Evolutionary conservation across 1,284 basidiomycete species (phyloP).

Genomic region (Leccinum subrobustum): DNA sequence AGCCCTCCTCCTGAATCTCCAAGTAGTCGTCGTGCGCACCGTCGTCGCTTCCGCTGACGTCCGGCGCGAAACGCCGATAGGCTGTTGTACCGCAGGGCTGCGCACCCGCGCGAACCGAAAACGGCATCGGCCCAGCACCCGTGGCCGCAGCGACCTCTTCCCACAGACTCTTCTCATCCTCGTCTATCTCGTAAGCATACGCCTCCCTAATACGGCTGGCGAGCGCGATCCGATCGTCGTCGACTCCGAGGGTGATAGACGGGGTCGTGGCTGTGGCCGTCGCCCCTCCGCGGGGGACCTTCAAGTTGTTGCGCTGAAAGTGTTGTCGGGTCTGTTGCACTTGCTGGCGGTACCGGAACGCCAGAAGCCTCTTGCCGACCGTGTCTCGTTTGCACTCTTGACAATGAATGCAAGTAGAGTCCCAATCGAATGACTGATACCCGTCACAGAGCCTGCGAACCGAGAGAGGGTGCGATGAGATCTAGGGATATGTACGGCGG

Average conservation of each 20-base stretch:
- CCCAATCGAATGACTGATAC: conserved; percentile 19
- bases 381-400: conserved; percentile 29
- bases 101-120: conserved; percentile 15
- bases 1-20: conserved; percentile 19
- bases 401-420: conserved; percentile 27
- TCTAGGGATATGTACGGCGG: not conserved
- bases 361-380: conserved; percentile 26
- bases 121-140: conserved; percentile 8
- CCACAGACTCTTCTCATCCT: conserved; percentile 32
- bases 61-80: conserved; percentile 5
- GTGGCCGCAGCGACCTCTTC: conserved; percentile 29
- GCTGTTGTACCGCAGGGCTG: conserved; percentile 4
- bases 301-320: not conserved
- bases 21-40: conserved; percentile 3
- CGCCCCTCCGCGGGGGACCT: not conserved
- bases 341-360: conserved; percentile 17
- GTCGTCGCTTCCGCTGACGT: conserved; percentile 7
- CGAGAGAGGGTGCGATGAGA: conserved; percentile 6
- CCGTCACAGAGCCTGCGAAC: conserved; percentile 24
- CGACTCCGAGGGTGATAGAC: not conserved
- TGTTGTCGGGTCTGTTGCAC: conserved; percentile 6
- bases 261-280: not conserved
- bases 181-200: conserved; percentile 24
- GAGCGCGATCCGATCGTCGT: conserved; percentile 11
- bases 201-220: conserved; percentile 14